phyloP scores from a whole-genome alignment of 2,329 filamentous ascomycete genomes.

The Chrysosphaeria jannelii region DNA sequence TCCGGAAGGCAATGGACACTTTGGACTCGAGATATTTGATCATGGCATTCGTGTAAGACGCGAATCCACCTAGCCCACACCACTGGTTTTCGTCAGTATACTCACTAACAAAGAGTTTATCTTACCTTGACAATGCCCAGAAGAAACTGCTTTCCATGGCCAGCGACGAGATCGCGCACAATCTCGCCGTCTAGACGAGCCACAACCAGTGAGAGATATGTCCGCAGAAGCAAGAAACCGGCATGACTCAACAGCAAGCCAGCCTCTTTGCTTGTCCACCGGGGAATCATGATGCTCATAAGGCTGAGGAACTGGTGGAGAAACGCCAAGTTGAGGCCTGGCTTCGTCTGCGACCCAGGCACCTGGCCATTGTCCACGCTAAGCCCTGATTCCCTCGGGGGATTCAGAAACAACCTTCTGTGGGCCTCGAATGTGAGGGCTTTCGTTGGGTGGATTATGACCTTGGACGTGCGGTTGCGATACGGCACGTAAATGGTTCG shows the following conservation, averaged over 20 bases:
- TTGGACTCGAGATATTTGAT: constrained; percentile 97
- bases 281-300: constrained; percentile 89
- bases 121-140: constrained; percentile 47
- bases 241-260: constrained; percentile 70
- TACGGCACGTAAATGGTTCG: constrained; percentile 89
- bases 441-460: constrained; percentile 74
- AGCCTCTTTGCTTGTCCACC: constrained; percentile 88
- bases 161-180: constrained; percentile 82
- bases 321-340: constrained; percentile 82
- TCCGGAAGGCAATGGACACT: constrained; percentile 92
- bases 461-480: constrained; percentile 62
- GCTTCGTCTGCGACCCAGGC: constrained; percentile 71
- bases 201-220: constrained; percentile 79
- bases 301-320: constrained; percentile 88
- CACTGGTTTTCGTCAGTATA: too few species aligned
- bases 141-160: constrained; percentile 64
- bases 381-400: constrained; percentile 54
- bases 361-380: constrained; percentile 44
- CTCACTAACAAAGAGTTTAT: neutral
- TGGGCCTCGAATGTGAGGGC: constrained; percentile 89
- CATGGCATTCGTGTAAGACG: constrained; percentile 94
- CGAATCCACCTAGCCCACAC: constrained; percentile 77
- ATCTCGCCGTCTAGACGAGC: constrained; percentile 87
- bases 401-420: constrained; percentile 71
- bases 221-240: constrained; percentile 66